Conservation (phyloP, 2,329 filamentous ascomycete species). For the Epichloe uncinata region DNA sequence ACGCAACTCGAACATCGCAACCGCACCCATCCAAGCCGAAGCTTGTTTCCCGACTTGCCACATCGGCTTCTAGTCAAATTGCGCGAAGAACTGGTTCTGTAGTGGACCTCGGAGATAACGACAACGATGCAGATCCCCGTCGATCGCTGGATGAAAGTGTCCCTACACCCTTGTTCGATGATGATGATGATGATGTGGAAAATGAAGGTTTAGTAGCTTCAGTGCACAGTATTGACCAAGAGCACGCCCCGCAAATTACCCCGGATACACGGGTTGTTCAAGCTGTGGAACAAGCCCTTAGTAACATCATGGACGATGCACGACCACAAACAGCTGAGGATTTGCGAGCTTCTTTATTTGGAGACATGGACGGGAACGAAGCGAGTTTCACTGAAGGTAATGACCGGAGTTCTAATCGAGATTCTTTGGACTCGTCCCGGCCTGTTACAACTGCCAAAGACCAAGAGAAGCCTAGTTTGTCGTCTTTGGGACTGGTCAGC, state of each 20-base stretch:
- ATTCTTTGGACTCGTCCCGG: slow-evolving; percentile 43
- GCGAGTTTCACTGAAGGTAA: slow-evolving; percentile 37
- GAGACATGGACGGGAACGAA: slow-evolving; percentile 19
- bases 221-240: slow-evolving; percentile 65
- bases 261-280: slow-evolving; percentile 74
- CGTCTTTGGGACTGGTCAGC: slow-evolving; percentile 82
- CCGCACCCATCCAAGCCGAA: slow-evolving; percentile 31
- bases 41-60: slow-evolving; percentile 26
- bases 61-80: slow-evolving; percentile 22
- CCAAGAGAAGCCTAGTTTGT: slow-evolving; percentile 66
- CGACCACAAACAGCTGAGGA: slow-evolving; percentile 51
- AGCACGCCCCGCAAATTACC: slow-evolving; percentile 35
- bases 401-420: slow-evolving; percentile 48
- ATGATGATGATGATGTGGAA: slow-evolving; percentile 67
- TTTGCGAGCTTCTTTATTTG: slow-evolving; percentile 53
- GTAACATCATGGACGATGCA: slow-evolving; percentile 78
- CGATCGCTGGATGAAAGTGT: slow-evolving; percentile 56
- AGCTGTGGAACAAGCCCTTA: slow-evolving; percentile 84
- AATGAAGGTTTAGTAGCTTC: slow-evolving; percentile 58
- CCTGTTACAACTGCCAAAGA: slow-evolving; percentile 25
- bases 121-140: slow-evolving; percentile 32
- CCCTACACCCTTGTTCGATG: slow-evolving; percentile 55
- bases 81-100: slow-evolving; percentile 32
- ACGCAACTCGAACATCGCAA: slow-evolving; percentile 19
- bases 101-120: slow-evolving; percentile 30